A percentile compares a stretch with the other conserved stretches of the same genome.
phyloP scores from a whole-genome alignment of 1,284 basidiomycete species.

The Cutaneotrichosporon sp. region DNA sequence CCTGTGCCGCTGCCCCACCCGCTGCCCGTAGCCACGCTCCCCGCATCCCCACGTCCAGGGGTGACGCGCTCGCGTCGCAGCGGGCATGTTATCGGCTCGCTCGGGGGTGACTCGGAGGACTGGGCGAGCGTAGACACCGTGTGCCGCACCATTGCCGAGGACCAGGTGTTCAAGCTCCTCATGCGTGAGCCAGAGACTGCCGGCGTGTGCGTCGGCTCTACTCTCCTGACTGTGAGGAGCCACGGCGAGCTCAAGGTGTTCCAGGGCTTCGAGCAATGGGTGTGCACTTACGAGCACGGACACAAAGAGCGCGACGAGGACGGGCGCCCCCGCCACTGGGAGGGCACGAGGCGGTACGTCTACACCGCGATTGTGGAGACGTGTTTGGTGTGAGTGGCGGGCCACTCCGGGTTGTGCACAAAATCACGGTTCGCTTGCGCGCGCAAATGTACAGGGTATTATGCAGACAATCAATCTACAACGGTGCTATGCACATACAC shows the following conservation, averaged over 20 bases:
- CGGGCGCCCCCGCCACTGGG: background rate
- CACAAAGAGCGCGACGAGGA: background rate
- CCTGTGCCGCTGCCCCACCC: background rate
- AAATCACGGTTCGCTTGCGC: too few relatives aligned
- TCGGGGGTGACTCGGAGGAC: background rate
- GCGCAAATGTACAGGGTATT: background rate
- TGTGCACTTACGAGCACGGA: background rate
- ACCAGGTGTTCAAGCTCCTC: slow-evolving; percentile 1
- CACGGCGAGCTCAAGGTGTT: slow-evolving; percentile 1
- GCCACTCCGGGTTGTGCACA: too few relatives aligned
- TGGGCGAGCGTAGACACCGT: slow-evolving; percentile 2
- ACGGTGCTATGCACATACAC: background rate
- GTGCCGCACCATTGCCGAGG: slow-evolving; percentile 4
- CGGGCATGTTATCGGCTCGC: background rate
- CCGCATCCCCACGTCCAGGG: background rate
- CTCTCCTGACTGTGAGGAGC: background rate
- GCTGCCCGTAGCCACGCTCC: background rate
- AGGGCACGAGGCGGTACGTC: background rate
- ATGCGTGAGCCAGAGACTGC: background rate
- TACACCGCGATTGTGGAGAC: slow-evolving; percentile 1
- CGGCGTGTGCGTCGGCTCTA: background rate
- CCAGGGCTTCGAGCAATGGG: background rate
- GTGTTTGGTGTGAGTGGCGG: background rate
- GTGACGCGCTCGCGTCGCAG: background rate
- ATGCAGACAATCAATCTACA: background rate